A percentile compares a stretch with the other conserved stretches of the same genome.
These are phyloP conservation scores for Ophiostoma australiae DNA, from an alignment of 2,329 filamentous ascomycete species.

Conservation along the genomic window DNA sequence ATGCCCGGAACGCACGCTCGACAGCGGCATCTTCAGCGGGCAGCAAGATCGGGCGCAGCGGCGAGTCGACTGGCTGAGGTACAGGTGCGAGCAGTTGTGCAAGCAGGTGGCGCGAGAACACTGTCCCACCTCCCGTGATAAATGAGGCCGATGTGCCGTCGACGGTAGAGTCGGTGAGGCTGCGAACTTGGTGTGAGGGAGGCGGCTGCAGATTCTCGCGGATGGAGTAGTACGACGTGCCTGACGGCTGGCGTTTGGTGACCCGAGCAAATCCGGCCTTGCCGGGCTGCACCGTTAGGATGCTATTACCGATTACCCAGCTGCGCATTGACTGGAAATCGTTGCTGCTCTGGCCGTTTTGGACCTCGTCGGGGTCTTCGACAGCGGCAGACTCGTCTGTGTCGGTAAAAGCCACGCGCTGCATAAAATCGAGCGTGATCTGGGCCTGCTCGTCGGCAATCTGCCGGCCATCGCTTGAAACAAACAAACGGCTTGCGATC, in stretches of 20 bases:
- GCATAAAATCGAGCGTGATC: slow-evolving; percentile 93
- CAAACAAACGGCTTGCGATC: slow-evolving; percentile 84
- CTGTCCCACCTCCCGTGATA: not conserved
- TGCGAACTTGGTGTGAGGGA: slow-evolving; percentile 47
- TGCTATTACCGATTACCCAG: slow-evolving; percentile 69
- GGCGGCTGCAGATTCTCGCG: slow-evolving; percentile 56
- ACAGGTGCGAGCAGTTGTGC: slow-evolving; percentile 63
- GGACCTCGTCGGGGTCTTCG: slow-evolving; percentile 55
- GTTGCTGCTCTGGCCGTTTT: slow-evolving; percentile 49
- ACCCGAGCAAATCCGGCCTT: slow-evolving; percentile 64
- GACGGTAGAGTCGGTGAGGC: not conserved
- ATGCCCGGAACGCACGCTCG: slow-evolving; percentile 68
- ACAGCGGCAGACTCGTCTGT: slow-evolving; percentile 65
- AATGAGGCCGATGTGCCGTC: not conserved
- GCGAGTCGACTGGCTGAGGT: slow-evolving; percentile 51
- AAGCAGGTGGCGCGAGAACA: slow-evolving; percentile 66
- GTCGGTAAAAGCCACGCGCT: slow-evolving; percentile 79
- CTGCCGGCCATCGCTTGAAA: slow-evolving; percentile 66
- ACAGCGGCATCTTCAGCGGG: slow-evolving; percentile 58
- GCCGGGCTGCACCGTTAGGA: slow-evolving; percentile 68
- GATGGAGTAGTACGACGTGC: slow-evolving; percentile 56
- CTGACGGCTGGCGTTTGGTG: slow-evolving; percentile 66
- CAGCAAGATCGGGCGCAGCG: slow-evolving; percentile 67
- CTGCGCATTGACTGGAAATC: slow-evolving; percentile 54
- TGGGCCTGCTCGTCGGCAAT: slow-evolving; percentile 86